phyloP scores from a whole-genome alignment of 2,329 filamentous ascomycete genomes.

The Ophiostoma sp. region DNA sequence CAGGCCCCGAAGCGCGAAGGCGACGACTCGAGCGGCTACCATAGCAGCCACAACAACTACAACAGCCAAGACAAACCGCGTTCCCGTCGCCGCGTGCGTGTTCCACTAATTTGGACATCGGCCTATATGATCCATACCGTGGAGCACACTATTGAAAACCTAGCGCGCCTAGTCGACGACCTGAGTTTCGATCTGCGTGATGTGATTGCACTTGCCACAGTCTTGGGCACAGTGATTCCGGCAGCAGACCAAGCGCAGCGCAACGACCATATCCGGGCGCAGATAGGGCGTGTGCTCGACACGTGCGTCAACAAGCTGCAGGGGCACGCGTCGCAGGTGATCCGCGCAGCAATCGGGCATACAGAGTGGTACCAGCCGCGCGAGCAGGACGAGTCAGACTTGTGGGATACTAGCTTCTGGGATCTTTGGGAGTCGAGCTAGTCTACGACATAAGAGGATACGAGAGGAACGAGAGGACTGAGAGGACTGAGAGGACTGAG shows the following conservation, averaged over 20 bases:
- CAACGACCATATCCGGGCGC: slow-evolving; percentile 24
- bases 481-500: background rate
- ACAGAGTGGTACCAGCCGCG: background rate
- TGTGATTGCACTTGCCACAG: slow-evolving; percentile 27
- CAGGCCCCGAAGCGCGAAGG: background rate
- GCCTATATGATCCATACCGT: slow-evolving; percentile 27
- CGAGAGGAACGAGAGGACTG: background rate
- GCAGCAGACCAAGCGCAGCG: slow-evolving; percentile 23
- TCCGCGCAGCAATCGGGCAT: slow-evolving; percentile 10
- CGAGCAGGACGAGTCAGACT: slow-evolving; percentile 10
- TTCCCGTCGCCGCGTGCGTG: background rate
- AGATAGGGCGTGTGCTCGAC: slow-evolving; percentile 26
- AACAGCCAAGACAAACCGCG: background rate
- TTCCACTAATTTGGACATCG: slow-evolving; percentile 26
- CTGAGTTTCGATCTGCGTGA: slow-evolving; percentile 28
- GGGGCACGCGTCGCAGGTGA: slow-evolving; percentile 20
- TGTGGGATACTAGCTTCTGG: slow-evolving; percentile 21
- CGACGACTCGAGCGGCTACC: background rate
- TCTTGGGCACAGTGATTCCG: slow-evolving; percentile 28
- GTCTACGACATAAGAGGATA: background rate
- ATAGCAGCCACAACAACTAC: background rate
- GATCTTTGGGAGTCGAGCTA: slow-evolving; percentile 15
- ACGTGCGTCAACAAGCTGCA: slow-evolving; percentile 24
- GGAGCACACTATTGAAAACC: slow-evolving; percentile 27
- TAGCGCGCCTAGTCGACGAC: slow-evolving; percentile 26